Conservation (phyloP, 352 stramenopile genomes). For the Pythium aphanidermatum region DNA sequence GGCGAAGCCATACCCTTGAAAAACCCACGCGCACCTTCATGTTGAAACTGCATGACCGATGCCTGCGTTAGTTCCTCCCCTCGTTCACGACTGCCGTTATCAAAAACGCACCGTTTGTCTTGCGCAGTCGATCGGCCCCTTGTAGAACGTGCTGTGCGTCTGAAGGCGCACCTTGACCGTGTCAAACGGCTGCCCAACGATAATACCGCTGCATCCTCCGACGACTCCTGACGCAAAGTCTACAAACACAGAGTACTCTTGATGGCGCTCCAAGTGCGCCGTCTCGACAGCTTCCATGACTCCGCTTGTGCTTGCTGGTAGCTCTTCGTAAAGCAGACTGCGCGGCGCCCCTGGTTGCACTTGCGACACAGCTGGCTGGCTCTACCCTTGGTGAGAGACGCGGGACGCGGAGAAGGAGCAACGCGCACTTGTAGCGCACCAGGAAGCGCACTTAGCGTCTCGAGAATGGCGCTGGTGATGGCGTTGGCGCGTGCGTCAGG, state of each 20-base stretch:
- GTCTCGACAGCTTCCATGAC: slow-evolving; percentile 17
- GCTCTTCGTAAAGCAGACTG: too few relatives aligned
- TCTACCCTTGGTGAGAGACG: too few relatives aligned
- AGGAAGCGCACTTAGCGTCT: too few relatives aligned
- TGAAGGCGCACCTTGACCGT: slow-evolving; percentile 62
- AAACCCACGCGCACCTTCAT: slow-evolving; percentile 73
- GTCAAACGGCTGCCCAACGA: slow-evolving; percentile 58
- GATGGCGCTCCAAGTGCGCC: slow-evolving; percentile 10
- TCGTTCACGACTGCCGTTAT: background rate
- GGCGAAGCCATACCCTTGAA: slow-evolving; percentile 85
- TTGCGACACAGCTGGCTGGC: too few relatives aligned
- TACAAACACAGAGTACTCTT: slow-evolving; percentile 44
- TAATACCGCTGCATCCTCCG: slow-evolving; percentile 42
- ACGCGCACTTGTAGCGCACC: too few relatives aligned
- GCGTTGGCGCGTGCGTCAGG: too few relatives aligned
- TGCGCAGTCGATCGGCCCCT: slow-evolving; percentile 37
- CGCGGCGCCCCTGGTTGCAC: too few relatives aligned
- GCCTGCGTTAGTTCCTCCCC: background rate
- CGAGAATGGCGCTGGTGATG: too few relatives aligned
- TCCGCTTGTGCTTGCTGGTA: slow-evolving; percentile 4
- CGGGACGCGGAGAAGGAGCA: too few relatives aligned
- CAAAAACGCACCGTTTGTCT: slow-evolving; percentile 26
- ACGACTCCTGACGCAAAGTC: slow-evolving; percentile 47
- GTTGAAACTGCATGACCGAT: slow-evolving; percentile 27
- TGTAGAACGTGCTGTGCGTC: slow-evolving; percentile 54